phyloP scores from a whole-genome alignment of 768 basidiomycete species.

The Daedalea quercina region DNA sequence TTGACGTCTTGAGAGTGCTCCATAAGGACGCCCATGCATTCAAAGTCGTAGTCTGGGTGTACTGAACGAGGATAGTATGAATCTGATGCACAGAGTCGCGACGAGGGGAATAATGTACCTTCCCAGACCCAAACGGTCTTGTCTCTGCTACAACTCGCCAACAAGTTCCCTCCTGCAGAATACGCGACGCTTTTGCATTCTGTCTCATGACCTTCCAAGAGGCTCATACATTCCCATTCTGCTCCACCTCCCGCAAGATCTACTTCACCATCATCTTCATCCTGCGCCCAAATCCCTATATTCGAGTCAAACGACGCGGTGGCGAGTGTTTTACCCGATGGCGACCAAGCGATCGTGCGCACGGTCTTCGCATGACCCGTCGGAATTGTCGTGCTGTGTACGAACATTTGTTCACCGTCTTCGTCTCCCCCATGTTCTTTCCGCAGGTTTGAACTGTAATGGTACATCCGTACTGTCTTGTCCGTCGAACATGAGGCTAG shows the following conservation, averaged over 20 bases:
- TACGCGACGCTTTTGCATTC: conserved; percentile 93
- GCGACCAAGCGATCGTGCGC: conserved; percentile 81
- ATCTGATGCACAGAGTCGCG: too few species aligned
- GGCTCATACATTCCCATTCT: conserved; percentile 79
- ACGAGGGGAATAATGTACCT: conserved; percentile 47
- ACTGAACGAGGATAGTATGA: too few species aligned
- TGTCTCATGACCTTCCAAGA: conserved; percentile 91
- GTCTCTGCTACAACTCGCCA: conserved; percentile 95
- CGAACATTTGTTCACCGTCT: conserved; percentile 34
- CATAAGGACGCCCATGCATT: conserved; percentile 93
- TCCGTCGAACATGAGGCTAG: conserved; percentile 94
- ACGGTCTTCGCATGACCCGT: conserved; percentile 90
- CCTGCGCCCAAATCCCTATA: conserved; percentile 86
- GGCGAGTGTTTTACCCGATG: conserved; percentile 79
- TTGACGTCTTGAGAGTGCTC: conserved; percentile 98
- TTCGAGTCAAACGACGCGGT: conserved; percentile 93
- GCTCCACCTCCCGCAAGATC: conserved; percentile 13
- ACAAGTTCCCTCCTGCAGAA: conserved; percentile 63
- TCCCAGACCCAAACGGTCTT: conserved; percentile 99
- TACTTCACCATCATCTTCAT: conserved; percentile 35
- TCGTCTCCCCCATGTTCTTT: conserved; percentile 12
- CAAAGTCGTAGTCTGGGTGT: conserved; percentile 88
- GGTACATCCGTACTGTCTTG: conserved; percentile 83
- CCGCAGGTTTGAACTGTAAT: conserved; percentile 37
- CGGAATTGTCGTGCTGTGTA: conserved; percentile 55